phyloP scores from a whole-genome alignment of 208 protist species.

The Blastocrithidia nonstop region DNA sequence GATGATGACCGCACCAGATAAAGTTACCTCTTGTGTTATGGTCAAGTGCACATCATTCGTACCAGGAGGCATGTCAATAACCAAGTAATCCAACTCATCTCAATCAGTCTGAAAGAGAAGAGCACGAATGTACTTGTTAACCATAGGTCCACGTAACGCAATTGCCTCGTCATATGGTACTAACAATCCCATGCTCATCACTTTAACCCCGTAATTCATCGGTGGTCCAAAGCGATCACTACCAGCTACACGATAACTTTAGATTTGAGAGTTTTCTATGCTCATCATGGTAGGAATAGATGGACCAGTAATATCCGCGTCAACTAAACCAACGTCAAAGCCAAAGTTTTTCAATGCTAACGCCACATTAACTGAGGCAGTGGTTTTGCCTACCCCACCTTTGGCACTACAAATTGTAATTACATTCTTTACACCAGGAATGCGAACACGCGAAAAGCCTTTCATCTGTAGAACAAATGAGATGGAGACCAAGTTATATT shows the following conservation, averaged over 20 bases:
- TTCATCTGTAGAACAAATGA: background rate
- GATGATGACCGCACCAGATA: conserved; percentile 92
- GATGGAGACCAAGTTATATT: background rate
- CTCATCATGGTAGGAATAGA: conserved; percentile 81
- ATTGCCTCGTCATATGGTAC: conserved; percentile 79
- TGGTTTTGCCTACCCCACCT: conserved; percentile 90
- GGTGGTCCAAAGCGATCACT: conserved; percentile 72
- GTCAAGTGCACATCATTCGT: conserved; percentile 88
- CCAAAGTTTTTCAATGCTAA: conserved; percentile 75
- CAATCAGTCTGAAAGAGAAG: conserved; percentile 83
- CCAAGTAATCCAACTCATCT: conserved; percentile 86
- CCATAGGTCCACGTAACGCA: conserved; percentile 84
- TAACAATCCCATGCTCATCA: conserved; percentile 86
- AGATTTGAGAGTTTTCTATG: conserved; percentile 58
- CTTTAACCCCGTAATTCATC: conserved; percentile 84
- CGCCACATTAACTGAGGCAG: conserved; percentile 78
- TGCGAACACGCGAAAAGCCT: conserved; percentile 58
- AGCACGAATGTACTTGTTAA: conserved; percentile 82
- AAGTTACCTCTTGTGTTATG: conserved; percentile 71
- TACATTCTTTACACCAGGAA: conserved; percentile 66
- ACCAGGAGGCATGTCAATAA: conserved; percentile 88
- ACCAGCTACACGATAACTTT: conserved; percentile 71
- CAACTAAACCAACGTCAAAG: conserved; percentile 69
- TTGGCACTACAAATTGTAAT: conserved; percentile 85
- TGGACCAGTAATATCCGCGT: conserved; percentile 87